phyloP scores from a whole-genome alignment of 768 basidiomycete species.

The Boletus rubroflammeus region DNA sequence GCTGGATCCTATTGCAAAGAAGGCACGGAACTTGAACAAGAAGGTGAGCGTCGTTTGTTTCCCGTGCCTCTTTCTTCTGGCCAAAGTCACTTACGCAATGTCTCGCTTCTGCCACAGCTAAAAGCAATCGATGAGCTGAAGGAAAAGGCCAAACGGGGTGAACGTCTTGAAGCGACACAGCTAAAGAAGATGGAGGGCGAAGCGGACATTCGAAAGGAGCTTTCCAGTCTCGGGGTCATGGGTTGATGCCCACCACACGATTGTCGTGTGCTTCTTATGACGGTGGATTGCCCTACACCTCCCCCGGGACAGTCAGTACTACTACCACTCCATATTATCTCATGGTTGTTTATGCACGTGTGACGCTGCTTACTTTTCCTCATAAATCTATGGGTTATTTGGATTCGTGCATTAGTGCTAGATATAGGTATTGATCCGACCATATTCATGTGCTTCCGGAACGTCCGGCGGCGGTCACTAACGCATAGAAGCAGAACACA shows the following conservation, averaged over 20 bases:
- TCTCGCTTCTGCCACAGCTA: constrained; percentile 46
- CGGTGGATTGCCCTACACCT: not conserved
- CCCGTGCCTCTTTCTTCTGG: not conserved
- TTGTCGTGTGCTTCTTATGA: not conserved
- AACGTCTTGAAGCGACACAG: constrained; percentile 91
- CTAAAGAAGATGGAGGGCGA: constrained; percentile 96
- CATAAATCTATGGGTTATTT: constrained; percentile 4
- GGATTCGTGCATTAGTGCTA: not conserved
- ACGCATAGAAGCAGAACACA: not conserved
- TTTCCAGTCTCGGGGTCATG: constrained; percentile 39
- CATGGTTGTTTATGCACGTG: not conserved
- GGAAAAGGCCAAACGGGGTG: constrained; percentile 84
- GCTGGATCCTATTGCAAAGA: constrained; percentile 86
- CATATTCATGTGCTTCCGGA: not conserved
- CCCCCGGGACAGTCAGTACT: too few relatives aligned
- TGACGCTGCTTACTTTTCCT: not conserved
- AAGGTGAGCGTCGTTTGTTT: constrained; percentile 52
- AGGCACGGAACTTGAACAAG: constrained; percentile 91
- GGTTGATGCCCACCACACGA: constrained; percentile 5
- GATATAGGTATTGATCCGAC: not conserved
- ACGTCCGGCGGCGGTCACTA: not conserved
- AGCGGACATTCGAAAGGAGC: constrained; percentile 77
- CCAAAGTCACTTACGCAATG: not conserved
- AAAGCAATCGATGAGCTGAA: constrained; percentile 99
- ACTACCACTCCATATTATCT: not conserved